Evolutionary conservation across 1,284 basidiomycete species (phyloP), one percentile per base, ranked within the genome.

Genomic region (Cystobasidium sp.): DNA sequence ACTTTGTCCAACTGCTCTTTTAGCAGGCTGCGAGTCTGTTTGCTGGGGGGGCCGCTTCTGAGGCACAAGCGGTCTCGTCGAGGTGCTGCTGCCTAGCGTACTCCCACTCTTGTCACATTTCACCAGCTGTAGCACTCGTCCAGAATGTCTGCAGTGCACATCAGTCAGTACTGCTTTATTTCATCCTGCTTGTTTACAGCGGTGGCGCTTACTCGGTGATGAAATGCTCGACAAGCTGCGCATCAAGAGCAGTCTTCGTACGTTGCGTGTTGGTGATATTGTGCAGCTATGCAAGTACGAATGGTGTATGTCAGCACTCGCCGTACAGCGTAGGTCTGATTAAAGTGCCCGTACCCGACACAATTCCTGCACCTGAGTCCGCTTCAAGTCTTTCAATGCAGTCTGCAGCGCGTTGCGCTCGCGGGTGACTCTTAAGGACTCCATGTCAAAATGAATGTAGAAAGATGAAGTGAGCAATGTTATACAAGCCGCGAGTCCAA

Each of bases 341-440:
- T 4, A 12, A 6, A 16, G 18, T n/a, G 31, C 9, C 24, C 6
- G 43, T 41, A 71, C 69, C 61, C 47, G 59, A 49, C 69, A 71
- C 47, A 71, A 43, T 44, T 62, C 49, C 41, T 63, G 69, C 44
- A 71, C 49, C 31, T 71, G 22, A 8, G 52, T 47, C 46, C 69
- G 69, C 46, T 55, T 51, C 39, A 63, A 24, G 8, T 56, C 69
- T 46, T 71, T 71, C 51, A 71, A 46, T 14, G 61, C 58, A 37
- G 69, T 31, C 18, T 49, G 69, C 14, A 71, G 39, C 5, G 69
- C 69, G 14, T 44, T 64, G 9, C 51, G 43, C 51, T 71, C 69
- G 14, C 69, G 44, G n/a, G 69, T 71, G 22, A 71, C 49, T 12
- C 55, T 24, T 24, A 68, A 22, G 24, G 14, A 39, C 14, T 66